A percentile compares a stretch with the other conserved stretches of the same genome.
Conservation (phyloP, 2,329 filamentous ascomycete species). For the Aspergillus bombycis region DNA sequence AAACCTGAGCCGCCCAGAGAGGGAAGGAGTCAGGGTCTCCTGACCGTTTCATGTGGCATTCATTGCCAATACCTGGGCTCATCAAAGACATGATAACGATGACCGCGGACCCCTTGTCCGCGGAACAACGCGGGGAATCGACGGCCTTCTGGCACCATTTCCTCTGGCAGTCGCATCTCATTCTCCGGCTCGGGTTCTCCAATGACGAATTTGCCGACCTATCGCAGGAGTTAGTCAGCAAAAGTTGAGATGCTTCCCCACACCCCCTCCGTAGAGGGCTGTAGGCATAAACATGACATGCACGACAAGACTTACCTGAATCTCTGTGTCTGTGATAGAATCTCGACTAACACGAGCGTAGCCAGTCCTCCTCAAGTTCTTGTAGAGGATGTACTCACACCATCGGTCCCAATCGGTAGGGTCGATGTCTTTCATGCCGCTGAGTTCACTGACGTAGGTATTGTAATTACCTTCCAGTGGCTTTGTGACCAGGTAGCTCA, state of each 20-base stretch:
- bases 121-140: conserved; percentile 84
- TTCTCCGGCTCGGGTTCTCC: conserved; percentile 68
- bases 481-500: conserved; percentile 90
- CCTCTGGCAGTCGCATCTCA: conserved; percentile 69
- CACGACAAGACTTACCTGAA: conserved; percentile 66
- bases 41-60: conserved; percentile 7
- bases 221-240: conserved; percentile 21
- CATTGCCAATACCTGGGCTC: conserved; percentile 73
- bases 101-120: conserved; percentile 83
- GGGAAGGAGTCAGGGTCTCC: background rate
- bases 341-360: conserved; percentile 87
- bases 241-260: background rate
- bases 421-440: conserved; percentile 95
- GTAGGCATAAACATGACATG: background rate
- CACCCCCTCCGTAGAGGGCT: background rate
- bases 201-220: conserved; percentile 89
- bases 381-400: conserved; percentile 99
- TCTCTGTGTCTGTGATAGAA: conserved; percentile 95
- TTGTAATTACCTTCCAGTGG: conserved; percentile 95
- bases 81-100: conserved; percentile 93
- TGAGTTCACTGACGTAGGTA: conserved; percentile 82
- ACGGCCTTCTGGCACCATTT: conserved; percentile 73
- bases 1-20: background rate
- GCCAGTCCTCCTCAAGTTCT: conserved; percentile 79
- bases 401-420: conserved; percentile 91